These are phyloP conservation scores for Epichloe glyceriae DNA, from an alignment of 2,329 filamentous ascomycete species.

Conservation along the genomic window DNA sequence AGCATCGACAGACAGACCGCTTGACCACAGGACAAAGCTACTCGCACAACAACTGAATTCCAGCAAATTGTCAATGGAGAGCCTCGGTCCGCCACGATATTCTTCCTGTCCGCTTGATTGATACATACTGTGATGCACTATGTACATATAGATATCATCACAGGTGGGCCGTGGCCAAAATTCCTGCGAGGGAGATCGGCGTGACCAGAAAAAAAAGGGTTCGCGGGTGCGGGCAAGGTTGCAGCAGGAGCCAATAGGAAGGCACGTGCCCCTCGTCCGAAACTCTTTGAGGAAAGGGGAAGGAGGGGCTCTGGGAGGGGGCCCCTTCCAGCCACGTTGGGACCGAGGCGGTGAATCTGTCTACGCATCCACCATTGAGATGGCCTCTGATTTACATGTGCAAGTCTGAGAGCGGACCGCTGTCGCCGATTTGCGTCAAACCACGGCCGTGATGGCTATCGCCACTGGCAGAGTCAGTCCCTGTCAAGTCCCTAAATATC, in stretches of 20 bases:
- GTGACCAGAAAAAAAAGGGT: background rate
- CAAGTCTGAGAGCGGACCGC: background rate
- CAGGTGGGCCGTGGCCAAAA: background rate
- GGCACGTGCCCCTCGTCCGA: constrained; percentile 1
- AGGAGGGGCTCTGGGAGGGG: background rate
- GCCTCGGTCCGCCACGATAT: background rate
- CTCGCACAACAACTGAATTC: background rate
- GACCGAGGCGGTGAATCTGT: too few species aligned
- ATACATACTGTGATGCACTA: background rate
- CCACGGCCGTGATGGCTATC: background rate
- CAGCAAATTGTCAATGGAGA: background rate
- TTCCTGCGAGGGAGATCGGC: too few species aligned
- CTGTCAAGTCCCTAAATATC: too few species aligned
- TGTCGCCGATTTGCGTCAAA: background rate
- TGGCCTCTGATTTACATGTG: background rate
- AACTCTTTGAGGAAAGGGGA: background rate
- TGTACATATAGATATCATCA: background rate
- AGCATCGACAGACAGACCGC: background rate
- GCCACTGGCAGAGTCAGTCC: background rate
- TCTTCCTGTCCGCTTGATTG: background rate
- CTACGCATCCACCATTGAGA: too few species aligned
- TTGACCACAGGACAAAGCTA: background rate
- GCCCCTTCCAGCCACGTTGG: too few species aligned
- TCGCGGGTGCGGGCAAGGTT: background rate
- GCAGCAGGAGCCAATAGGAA: constrained; percentile 1